A percentile compares a stretch with the other conserved stretches of the same genome.
These are phyloP conservation scores for Psilocybe subaeruginosa DNA, from an alignment of 768 basidiomycete genomes.

Conservation along the genomic window DNA sequence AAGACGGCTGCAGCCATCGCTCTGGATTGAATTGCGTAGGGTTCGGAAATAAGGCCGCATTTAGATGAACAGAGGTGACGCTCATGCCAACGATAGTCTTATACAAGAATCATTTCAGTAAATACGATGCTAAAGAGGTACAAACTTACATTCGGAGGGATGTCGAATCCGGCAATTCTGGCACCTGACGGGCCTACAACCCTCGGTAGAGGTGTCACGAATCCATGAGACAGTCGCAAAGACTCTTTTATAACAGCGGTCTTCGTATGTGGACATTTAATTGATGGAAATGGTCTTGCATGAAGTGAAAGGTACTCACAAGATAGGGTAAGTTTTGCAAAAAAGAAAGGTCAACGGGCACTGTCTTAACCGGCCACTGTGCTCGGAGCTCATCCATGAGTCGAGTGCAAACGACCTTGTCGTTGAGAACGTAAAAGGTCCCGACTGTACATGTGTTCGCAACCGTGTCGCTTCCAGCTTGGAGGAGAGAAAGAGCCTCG, in stretches of 20 bases:
- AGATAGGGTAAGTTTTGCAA: conserved; percentile 48
- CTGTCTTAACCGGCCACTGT: conserved; percentile 37
- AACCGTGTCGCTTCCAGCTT: conserved; percentile 41
- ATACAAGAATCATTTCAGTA: not conserved
- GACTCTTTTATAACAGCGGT: conserved; percentile 52
- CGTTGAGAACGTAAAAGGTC: conserved; percentile 38
- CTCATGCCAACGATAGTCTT: conserved; percentile 47
- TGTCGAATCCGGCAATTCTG: conserved; percentile 32
- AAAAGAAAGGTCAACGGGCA: conserved; percentile 24
- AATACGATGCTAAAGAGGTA: not conserved
- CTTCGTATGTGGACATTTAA: conserved; percentile 25
- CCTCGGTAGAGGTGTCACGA: conserved; percentile 44
- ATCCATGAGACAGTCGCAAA: conserved; percentile 44
- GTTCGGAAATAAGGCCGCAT: conserved; percentile 37
- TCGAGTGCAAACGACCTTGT: conserved; percentile 25
- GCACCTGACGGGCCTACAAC: conserved; percentile 39
- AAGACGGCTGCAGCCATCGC: conserved; percentile 40
- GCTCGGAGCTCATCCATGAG: conserved; percentile 35
- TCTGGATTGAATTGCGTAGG: conserved; percentile 43
- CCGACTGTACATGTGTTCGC: conserved; percentile 41
- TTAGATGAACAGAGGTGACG: conserved; percentile 39
- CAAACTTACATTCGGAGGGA: conserved; percentile 41
- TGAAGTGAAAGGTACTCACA: conserved; percentile 25
- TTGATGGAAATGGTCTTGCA: not conserved
- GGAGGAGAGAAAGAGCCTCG: conserved; percentile 39